phyloP scores from a whole-genome alignment of 2,329 filamentous ascomycete species.

The Ophioceras dolichostomum region DNA sequence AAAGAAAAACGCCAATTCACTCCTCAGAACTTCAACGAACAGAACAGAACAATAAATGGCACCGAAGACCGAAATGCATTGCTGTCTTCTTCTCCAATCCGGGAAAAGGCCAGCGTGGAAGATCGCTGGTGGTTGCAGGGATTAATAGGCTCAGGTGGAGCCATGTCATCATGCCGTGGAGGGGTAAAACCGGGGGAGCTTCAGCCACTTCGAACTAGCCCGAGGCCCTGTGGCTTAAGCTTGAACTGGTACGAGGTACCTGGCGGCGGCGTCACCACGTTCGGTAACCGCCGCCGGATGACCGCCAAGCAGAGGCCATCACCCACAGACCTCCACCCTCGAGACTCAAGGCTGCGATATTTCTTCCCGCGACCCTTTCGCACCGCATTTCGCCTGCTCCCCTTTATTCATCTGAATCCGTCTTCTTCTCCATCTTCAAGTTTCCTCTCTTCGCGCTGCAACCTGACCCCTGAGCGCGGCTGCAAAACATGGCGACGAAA shows the following conservation, averaged over 20 bases:
- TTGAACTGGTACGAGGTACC: conserved; percentile 1
- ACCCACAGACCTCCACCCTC: too few relatives aligned
- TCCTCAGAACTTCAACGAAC: too few relatives aligned
- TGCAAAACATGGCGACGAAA: conserved; percentile 53
- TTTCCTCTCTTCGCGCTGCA: neutral
- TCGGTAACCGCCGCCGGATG: neutral
- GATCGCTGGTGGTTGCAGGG: conserved; percentile 5
- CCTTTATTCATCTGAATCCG: too few relatives aligned
- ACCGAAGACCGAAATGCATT: conserved; percentile 7
- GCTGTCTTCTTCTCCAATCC: conserved; percentile 13
- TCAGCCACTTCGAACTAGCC: conserved; percentile 6
- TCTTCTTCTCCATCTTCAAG: too few relatives aligned
- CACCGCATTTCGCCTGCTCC: neutral
- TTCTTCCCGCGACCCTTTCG: neutral
- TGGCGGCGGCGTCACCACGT: neutral
- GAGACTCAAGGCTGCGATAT: too few relatives aligned
- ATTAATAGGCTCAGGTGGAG: neutral
- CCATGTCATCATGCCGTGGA: neutral
- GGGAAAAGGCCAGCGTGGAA: conserved; percentile 33
- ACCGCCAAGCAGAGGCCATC: neutral
- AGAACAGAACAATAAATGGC: too few relatives aligned
- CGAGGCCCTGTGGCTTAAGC: conserved; percentile 11
- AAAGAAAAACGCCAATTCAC: too few relatives aligned
- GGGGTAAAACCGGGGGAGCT: conserved; percentile 5
- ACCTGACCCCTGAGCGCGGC: neutral